Percentiles rank a stretch among this genome's conserved stretches.
These are phyloP conservation scores for Pelagomonas calceolata DNA, from an alignment of 108 stramenopile species.

Conservation along the genomic window DNA sequence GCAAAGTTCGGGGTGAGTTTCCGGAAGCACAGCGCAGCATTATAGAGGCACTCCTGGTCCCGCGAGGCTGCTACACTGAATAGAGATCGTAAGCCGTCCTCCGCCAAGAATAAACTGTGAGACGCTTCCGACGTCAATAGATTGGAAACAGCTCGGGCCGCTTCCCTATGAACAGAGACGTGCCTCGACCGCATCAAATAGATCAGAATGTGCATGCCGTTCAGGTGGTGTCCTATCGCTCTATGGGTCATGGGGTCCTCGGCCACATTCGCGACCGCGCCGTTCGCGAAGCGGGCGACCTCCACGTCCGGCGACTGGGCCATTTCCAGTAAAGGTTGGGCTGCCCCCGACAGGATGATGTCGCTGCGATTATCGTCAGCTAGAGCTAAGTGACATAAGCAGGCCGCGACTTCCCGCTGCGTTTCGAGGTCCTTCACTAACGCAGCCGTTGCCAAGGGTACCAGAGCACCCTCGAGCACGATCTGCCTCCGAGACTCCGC, in stretches of 20 bases:
- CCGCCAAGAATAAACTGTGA: conserved; percentile 38
- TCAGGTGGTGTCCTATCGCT: conserved; percentile 24
- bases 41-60: conserved; percentile 57
- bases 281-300: conserved; percentile 54
- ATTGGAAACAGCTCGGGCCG: conserved; percentile 47
- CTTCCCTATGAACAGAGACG: conserved; percentile 50
- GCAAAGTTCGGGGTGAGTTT: conserved; percentile 44
- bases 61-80: conserved; percentile 34
- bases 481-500: conserved; percentile 10
- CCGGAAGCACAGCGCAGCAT: conserved; percentile 52
- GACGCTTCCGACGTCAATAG: conserved; percentile 30
- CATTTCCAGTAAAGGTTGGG: conserved; percentile 34
- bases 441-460: conserved; percentile 22
- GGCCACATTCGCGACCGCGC: conserved; percentile 54
- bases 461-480: conserved; percentile 14
- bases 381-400: conserved; percentile 48
- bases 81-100: conserved; percentile 47
- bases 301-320: conserved; percentile 48
- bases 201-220: conserved; percentile 44
- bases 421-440: conserved; percentile 35
- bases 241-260: conserved; percentile 47
- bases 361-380: conserved; percentile 34
- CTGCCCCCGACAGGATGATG: conserved; percentile 29
- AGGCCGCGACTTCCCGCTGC: conserved; percentile 54
- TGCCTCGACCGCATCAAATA: conserved; percentile 40